Evolutionary conservation across 2,329 filamentous ascomycete genomes (phyloP), one percentile per base, ranked within the genome.

Genomic region (Hymenoscyphus repandus): DNA sequence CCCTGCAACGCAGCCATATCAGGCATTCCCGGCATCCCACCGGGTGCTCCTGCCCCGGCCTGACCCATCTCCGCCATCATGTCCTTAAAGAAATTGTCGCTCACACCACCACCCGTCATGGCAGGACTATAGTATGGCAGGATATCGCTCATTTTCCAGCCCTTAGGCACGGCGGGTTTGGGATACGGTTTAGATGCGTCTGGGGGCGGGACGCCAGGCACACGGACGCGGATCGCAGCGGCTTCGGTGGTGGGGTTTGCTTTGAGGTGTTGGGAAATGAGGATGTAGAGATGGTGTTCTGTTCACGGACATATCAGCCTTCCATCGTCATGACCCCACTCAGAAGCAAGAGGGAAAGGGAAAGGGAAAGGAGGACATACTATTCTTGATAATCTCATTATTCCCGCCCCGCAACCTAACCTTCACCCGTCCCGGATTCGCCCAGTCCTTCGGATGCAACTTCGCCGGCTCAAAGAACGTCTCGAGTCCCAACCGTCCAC

Each of bases 381-480:
- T 88, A 63, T 85, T 88, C 66, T 82, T 82, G 41, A 88, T 74
- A 30, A 70, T 71, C 22, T 70, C 61, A 55, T 76, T 77, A 53
- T 80, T 74, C 56, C 78, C 67, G 50, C 73, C 82, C 68, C 82
- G 85, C 50, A 96, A 73, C 64, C 85, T 73, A 45, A 97, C 82
- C 61, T 88, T 83, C 56, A 97, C 88, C 52, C 93, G 79, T 3
- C 93, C 93, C 11, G 93, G 93, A 73, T 99, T 99, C 50, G 86
- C 85, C 93, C 93, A 99, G 74, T 99, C 93, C 72, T 93, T 92
- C 6, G 93, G 93, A 70, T 99, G 93, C 54, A 83, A 79, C 75
- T 96, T 96, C 66, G 87, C 86, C 1, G 91, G 89, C 72, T 99
- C 93, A 68, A 96, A 86, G 6, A 93, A 83, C 39, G 86, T 84